These are phyloP conservation scores for Kwoniella dejecticola DNA, from an alignment of 768 basidiomycete genomes.

Conservation along the genomic window DNA sequence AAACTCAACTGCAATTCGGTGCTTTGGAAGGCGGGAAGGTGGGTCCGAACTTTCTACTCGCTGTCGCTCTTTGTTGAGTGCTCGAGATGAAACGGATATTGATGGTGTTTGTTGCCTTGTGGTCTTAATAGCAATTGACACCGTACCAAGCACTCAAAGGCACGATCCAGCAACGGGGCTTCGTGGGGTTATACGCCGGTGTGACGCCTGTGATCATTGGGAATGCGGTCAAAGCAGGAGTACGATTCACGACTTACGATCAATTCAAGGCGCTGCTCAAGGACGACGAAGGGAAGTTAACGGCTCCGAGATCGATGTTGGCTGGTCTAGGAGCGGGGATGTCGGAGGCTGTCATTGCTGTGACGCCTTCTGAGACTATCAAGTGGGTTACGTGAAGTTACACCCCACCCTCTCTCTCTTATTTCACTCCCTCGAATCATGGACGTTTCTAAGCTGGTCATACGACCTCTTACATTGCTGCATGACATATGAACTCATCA, in stretches of 20 bases:
- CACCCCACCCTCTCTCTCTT: no score
- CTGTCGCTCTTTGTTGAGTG: no score
- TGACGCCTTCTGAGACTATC: slow-evolving; percentile 97
- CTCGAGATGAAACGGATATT: no score
- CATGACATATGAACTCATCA: no score
- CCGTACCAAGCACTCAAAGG: slow-evolving; percentile 73
- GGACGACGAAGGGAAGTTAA: slow-evolving; percentile 89
- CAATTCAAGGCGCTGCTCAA: slow-evolving; percentile 81
- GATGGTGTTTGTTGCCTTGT: no score
- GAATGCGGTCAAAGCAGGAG: slow-evolving; percentile 91
- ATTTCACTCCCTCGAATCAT: no score
- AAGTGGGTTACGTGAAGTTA: slow-evolving; percentile 65
- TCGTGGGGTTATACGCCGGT: slow-evolving; percentile 88
- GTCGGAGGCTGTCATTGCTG: slow-evolving; percentile 88
- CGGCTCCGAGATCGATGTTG: slow-evolving; percentile 77
- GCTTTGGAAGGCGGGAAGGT: slow-evolving; percentile 56
- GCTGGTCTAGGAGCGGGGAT: slow-evolving; percentile 74
- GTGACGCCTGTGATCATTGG: slow-evolving; percentile 86
- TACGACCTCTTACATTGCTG: no score
- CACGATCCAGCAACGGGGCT: slow-evolving; percentile 73
- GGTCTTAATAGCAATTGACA: slow-evolving; percentile 62
- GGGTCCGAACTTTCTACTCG: slow-evolving; percentile 6
- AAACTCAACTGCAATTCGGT: slow-evolving; percentile 85
- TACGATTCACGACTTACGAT: slow-evolving; percentile 93
- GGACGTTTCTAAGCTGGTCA: no score